Percentiles rank a stretch among this genome's conserved stretches.
Evolutionary conservation across 139 green algal species (phyloP).

Genomic region (Micromonas commoda): DNA sequence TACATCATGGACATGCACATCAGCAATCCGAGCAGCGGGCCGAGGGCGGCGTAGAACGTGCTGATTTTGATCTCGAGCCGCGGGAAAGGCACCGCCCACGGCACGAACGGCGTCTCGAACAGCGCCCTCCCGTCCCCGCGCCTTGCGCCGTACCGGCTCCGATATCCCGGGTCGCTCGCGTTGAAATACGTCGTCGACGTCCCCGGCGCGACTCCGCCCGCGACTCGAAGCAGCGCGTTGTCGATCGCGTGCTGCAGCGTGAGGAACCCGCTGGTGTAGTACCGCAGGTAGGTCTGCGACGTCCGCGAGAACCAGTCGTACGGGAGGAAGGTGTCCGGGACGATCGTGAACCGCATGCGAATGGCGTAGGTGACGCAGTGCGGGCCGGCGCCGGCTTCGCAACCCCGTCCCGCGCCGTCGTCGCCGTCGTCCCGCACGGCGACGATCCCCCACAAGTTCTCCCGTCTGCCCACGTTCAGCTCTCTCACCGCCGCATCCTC

Average conservation of each 20-base stretch:
- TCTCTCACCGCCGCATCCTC: too few species aligned
- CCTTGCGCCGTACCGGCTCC: slow-evolving; percentile 3
- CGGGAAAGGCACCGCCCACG: slow-evolving; percentile 25
- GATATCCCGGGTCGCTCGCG: too few species aligned
- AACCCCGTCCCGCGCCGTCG: too few species aligned
- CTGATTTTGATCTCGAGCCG: neutral
- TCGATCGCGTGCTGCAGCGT: slow-evolving; percentile 18
- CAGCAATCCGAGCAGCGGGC: slow-evolving; percentile 25
- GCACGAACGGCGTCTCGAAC: neutral
- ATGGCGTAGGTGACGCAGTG: too few species aligned
- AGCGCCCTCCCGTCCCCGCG: neutral
- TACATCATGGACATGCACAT: slow-evolving; percentile 10
- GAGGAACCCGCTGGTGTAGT: neutral
- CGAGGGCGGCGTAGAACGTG: slow-evolving; percentile 18
- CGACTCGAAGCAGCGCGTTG: slow-evolving; percentile 20
- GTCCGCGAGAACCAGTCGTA: too few species aligned
- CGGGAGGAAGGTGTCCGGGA: neutral
- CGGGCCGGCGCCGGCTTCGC: too few species aligned
- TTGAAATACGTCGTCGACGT: too few species aligned
- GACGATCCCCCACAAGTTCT: too few species aligned
- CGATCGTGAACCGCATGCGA: neutral
- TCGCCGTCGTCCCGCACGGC: too few species aligned
- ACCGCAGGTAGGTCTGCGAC: neutral
- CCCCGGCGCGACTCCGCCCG: too few species aligned
- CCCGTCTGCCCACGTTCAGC: too few species aligned